phyloP scores from a whole-genome alignment of 164 flowering plant genomes.

The Sextonia rubra region DNA sequence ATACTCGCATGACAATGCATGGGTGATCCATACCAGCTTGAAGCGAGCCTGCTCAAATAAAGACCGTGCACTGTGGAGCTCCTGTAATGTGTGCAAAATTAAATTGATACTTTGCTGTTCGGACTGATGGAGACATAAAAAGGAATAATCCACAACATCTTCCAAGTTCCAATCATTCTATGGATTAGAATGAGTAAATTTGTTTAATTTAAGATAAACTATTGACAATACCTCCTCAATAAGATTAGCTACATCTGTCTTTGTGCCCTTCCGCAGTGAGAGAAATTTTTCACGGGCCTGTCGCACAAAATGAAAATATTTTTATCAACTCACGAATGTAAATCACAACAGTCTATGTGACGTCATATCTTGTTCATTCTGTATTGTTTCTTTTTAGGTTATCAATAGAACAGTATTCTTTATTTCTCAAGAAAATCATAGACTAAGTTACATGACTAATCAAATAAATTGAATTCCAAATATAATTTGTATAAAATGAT shows the following conservation, averaged over 20 bases:
- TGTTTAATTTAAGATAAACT: constrained; percentile 4
- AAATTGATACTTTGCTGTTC: constrained; percentile 25
- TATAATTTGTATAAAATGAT: too few relatives aligned
- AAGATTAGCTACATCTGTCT: constrained; percentile 42
- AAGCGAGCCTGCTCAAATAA: constrained; percentile 96
- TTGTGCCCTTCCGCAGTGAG: constrained; percentile 60
- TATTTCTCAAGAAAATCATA: too few relatives aligned
- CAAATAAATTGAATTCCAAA: too few relatives aligned
- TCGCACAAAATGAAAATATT: constrained; percentile 3
- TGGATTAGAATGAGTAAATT: constrained; percentile 2
- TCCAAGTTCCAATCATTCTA: constrained; percentile 6
- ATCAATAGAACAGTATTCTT: too few relatives aligned
- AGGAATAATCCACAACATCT: constrained; percentile 4
- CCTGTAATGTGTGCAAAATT: constrained; percentile 62
- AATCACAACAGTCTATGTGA: neutral
- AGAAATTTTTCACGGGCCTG: constrained; percentile 72
- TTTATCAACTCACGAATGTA: too few relatives aligned
- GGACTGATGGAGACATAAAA: constrained; percentile 10
- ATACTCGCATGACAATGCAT: neutral
- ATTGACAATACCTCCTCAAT: constrained; percentile 53
- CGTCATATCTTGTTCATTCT: too few relatives aligned
- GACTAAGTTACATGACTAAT: too few relatives aligned
- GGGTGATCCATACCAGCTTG: constrained; percentile 52
- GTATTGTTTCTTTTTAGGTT: too few relatives aligned
- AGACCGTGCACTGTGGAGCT: constrained; percentile 84